A percentile compares a stretch with the other conserved stretches of the same genome.
Evolutionary conservation across 1,284 basidiomycete genomes (phyloP).

Genomic region (Ganoderma sinense): DNA sequence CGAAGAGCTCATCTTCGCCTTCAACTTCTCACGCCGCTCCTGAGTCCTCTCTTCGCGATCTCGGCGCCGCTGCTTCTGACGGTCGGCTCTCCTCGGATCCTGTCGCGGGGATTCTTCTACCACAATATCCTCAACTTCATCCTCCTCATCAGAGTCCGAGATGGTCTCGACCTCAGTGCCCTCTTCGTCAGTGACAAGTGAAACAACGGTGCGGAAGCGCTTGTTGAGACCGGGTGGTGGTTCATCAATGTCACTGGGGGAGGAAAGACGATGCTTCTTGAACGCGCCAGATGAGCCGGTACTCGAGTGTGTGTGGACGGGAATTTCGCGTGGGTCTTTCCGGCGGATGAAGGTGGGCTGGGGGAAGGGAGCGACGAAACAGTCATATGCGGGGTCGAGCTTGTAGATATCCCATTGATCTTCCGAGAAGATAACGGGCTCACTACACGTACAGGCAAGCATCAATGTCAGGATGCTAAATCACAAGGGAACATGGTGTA

Average conservation of each 20-base stretch:
- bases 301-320: not conserved
- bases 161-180: constrained; percentile 16
- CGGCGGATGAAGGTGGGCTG: constrained; percentile 42
- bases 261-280: constrained; percentile 32
- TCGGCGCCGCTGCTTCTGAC: constrained; percentile 12
- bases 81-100: constrained; percentile 9
- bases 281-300: constrained; percentile 4
- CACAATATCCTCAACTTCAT: constrained; percentile 63
- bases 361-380: constrained; percentile 58
- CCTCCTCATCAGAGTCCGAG: constrained; percentile 49
- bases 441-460: constrained; percentile 42
- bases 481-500: not conserved
- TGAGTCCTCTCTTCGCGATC: constrained; percentile 16
- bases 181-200: constrained; percentile 26
- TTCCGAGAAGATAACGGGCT: constrained; percentile 60
- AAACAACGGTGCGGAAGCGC: constrained; percentile 30
- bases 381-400: constrained; percentile 73
- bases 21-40: constrained; percentile 23
- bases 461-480: not conserved
- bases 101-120: constrained; percentile 48
- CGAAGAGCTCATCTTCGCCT: constrained; percentile 18
- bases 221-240: constrained; percentile 23
- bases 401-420: constrained; percentile 88
- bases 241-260: constrained; percentile 23
- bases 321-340: constrained; percentile 20